Evolutionary conservation across 495 filamentous ascomycete genomes (phyloP).

Genomic region (Aeminium ludgeri): DNA sequence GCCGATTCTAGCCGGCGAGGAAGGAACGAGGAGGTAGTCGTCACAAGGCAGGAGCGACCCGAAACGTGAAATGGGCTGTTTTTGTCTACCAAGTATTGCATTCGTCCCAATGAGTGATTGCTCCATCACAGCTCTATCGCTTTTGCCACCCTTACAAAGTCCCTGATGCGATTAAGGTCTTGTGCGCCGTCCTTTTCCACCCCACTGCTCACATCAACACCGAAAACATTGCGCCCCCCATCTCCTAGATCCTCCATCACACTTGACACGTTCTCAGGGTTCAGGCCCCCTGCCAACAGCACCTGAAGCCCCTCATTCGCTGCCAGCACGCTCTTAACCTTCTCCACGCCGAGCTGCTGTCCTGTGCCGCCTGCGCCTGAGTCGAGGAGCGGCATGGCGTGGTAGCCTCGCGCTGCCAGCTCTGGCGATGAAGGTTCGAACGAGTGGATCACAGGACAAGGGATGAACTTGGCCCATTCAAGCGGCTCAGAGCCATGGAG

Average conservation of each 20-base stretch:
- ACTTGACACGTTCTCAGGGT: slow-evolving; percentile 53
- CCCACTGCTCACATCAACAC: slow-evolving; percentile 84
- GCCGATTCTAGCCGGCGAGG: too few relatives aligned
- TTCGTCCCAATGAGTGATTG: too few relatives aligned
- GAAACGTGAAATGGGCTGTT: too few relatives aligned
- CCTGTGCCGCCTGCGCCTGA: slow-evolving; percentile 72
- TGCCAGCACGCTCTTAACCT: slow-evolving; percentile 43
- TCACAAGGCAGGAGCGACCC: too few relatives aligned
- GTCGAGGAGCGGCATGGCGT: slow-evolving; percentile 68
- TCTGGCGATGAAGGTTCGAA: slow-evolving; percentile 59
- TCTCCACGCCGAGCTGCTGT: slow-evolving; percentile 47
- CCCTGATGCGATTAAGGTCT: slow-evolving; percentile 62
- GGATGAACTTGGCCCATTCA: slow-evolving; percentile 75
- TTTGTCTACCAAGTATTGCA: too few relatives aligned
- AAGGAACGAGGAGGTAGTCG: too few relatives aligned
- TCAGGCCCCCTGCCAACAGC: slow-evolving; percentile 69
- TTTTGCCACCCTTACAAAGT: slow-evolving; percentile 64
- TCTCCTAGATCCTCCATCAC: slow-evolving; percentile 39
- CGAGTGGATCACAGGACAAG: slow-evolving; percentile 73
- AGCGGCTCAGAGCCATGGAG: slow-evolving; percentile 82
- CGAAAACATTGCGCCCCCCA: slow-evolving; percentile 40
- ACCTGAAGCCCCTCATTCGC: slow-evolving; percentile 48
- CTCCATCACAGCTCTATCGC: slow-evolving; percentile 8
- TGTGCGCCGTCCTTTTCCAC: slow-evolving; percentile 76
- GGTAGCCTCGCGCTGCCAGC: slow-evolving; percentile 59